Percentiles rank a stretch among this genome's conserved stretches.
Evolutionary conservation across 345 rosid genomes (phyloP).

Genomic region (Stellera chamaejasme): DNA sequence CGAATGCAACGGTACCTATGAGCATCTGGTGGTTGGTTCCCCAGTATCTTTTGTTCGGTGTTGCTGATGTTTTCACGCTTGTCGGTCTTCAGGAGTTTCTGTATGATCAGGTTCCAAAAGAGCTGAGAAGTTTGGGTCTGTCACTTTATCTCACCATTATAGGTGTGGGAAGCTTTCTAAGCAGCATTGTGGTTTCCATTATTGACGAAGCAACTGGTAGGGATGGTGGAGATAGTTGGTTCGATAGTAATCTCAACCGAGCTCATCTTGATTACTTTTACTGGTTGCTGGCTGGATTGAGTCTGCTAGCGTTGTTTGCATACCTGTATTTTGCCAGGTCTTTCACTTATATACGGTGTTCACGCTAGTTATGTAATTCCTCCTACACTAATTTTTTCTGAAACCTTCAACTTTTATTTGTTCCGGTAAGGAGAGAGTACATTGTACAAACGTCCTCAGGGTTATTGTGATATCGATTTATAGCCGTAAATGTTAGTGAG

Average conservation of each 20-base stretch:
- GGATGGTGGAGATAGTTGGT: slow-evolving; percentile 42
- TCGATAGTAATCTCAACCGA: slow-evolving; percentile 38
- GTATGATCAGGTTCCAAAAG: slow-evolving; percentile 52
- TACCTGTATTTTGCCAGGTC: slow-evolving; percentile 36
- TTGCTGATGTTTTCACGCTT: slow-evolving; percentile 44
- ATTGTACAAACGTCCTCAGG: no score
- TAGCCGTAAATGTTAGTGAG: no score
- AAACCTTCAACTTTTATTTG: no score
- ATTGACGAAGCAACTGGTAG: slow-evolving; percentile 38
- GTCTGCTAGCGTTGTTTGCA: slow-evolving; percentile 25
- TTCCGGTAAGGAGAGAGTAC: no score
- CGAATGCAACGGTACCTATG: slow-evolving; percentile 45
- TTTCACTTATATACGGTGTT: slow-evolving; percentile 20
- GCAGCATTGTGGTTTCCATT: slow-evolving; percentile 44
- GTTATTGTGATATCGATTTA: no score
- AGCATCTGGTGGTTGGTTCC: slow-evolving; percentile 64
- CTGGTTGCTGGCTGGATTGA: slow-evolving; percentile 43
- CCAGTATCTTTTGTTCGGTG: slow-evolving; percentile 44
- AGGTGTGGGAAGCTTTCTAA: slow-evolving; percentile 51
- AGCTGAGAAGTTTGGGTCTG: slow-evolving; percentile 50
- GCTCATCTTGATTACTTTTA: slow-evolving; percentile 62
- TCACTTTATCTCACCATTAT: slow-evolving; percentile 53
- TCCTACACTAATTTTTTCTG: no score
- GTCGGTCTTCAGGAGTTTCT: slow-evolving; percentile 72
- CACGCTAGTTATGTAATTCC: no score